Conservation (phyloP, 163 green algal genomes). For the Chlorella variabilis region DNA sequence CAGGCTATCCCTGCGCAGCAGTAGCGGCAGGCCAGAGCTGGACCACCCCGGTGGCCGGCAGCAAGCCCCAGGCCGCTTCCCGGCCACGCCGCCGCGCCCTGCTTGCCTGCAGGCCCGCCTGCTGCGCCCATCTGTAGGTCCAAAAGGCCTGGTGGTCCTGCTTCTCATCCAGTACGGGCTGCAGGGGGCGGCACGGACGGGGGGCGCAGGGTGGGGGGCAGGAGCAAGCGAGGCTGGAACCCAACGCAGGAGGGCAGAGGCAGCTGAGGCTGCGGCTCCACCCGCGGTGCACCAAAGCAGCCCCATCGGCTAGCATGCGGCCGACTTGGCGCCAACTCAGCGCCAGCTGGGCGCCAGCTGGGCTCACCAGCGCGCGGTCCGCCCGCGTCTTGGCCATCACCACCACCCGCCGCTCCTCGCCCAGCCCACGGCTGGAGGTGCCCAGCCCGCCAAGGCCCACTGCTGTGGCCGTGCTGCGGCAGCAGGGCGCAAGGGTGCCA, state of each 20-base stretch:
- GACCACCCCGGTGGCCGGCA: too few relatives aligned
- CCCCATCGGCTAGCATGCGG: not conserved
- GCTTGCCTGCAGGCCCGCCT: slow-evolving; percentile 11
- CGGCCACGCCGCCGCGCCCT: too few relatives aligned
- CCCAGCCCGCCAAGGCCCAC: slow-evolving; percentile 37
- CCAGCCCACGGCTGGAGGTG: slow-evolving; percentile 43
- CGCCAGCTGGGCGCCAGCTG: not conserved
- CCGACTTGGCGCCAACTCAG: too few relatives aligned
- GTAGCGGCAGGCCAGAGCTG: too few relatives aligned
- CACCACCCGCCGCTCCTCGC: slow-evolving; percentile 34
- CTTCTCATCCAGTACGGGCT: slow-evolving; percentile 15
- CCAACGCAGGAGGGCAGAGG: too few relatives aligned
- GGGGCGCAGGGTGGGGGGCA: too few relatives aligned
- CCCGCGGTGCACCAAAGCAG: not conserved
- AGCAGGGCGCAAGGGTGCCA: too few relatives aligned
- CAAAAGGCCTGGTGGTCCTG: slow-evolving; percentile 43
- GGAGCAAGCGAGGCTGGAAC: too few relatives aligned
- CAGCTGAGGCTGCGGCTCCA: too few relatives aligned
- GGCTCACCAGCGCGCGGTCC: not conserved
- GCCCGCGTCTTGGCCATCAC: slow-evolving; percentile 26
- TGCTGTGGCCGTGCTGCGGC: slow-evolving; percentile 27
- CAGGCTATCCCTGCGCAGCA: too few relatives aligned
- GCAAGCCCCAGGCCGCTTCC: too few relatives aligned
- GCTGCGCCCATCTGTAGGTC: slow-evolving; percentile 32
- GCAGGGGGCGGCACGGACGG: not conserved